phyloP scores from a whole-genome alignment of 805 yeast genomes.

The Metschnikowia cerradonensis region DNA sequence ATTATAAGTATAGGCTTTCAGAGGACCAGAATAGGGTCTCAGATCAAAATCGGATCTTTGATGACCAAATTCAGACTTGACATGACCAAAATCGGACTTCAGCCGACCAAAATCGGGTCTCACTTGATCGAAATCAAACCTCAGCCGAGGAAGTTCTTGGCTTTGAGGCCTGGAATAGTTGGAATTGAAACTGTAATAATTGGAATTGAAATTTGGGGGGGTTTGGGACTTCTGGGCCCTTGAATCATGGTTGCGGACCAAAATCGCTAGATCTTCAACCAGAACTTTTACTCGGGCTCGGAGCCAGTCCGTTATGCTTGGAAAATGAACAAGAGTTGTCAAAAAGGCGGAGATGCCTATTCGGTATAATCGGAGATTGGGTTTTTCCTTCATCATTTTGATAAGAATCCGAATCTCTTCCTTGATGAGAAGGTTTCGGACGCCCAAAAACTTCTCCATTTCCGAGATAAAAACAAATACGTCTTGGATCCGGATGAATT shows the following conservation, averaged over 20 bases:
- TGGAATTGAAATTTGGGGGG: background rate
- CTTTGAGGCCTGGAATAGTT: too few species aligned
- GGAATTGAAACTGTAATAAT: too few species aligned
- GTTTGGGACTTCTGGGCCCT: background rate
- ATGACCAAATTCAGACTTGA: too few species aligned
- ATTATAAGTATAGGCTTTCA: too few species aligned
- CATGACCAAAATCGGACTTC: too few species aligned
- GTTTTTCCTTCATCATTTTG: slow-evolving; percentile 8
- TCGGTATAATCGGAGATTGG: slow-evolving; percentile 11
- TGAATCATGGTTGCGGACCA: background rate
- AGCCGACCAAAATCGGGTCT: too few species aligned
- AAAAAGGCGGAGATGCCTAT: slow-evolving; percentile 14
- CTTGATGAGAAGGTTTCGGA: slow-evolving; percentile 6
- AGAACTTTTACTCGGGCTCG: background rate
- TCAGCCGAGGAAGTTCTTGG: too few species aligned
- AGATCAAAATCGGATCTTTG: too few species aligned
- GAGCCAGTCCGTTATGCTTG: slow-evolving; percentile 8
- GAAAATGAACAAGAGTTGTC: slow-evolving; percentile 13
- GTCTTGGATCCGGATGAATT: slow-evolving; percentile 8
- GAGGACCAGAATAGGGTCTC: too few species aligned
- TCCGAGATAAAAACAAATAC: slow-evolving; percentile 10
- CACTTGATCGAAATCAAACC: too few species aligned
- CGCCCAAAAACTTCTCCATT: slow-evolving; percentile 11
- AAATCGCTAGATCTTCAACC: background rate
- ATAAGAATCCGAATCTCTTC: slow-evolving; percentile 10